Percentiles rank a stretch among this genome's conserved stretches.
phyloP scores from a whole-genome alignment of 805 yeast species.

The Jamesozyma hellenica region DNA sequence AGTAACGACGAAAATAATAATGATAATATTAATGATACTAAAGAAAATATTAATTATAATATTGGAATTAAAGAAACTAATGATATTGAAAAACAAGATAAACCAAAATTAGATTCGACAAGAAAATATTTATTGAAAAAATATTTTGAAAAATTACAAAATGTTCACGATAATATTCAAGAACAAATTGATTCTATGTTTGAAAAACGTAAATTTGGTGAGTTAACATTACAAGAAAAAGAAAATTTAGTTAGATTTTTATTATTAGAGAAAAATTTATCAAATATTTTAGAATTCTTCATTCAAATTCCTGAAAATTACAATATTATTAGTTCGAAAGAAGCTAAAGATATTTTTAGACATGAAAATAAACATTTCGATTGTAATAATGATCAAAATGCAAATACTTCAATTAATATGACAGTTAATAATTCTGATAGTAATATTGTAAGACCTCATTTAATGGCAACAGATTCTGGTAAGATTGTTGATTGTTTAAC shows the following conservation, averaged over 20 bases:
- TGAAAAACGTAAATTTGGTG: constrained; percentile 44
- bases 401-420: not conserved
- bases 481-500: constrained; percentile 56
- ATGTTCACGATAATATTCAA: constrained; percentile 32
- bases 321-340: constrained; percentile 7
- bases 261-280: constrained; percentile 59
- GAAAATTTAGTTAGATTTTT: constrained; percentile 62
- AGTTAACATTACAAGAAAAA: constrained; percentile 56
- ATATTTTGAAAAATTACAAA: constrained; percentile 34
- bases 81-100: not conserved
- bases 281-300: constrained; percentile 38
- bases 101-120: constrained; percentile 20
- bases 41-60: not conserved
- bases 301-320: constrained; percentile 19
- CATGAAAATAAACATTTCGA: constrained; percentile 8
- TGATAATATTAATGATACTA: not conserved
- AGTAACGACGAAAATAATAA: not conserved
- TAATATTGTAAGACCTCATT: constrained; percentile 41
- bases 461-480: constrained; percentile 58
- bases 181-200: constrained; percentile 48
- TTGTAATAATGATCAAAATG: not conserved
- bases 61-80: too few relatives aligned
- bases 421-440: not conserved
- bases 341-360: not conserved
- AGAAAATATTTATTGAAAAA: constrained; percentile 32